A percentile compares a stretch with the other conserved stretches of the same genome.
phyloP scores from a whole-genome alignment of 1,284 basidiomycete species.

The Bondarzewia mesenterica region DNA sequence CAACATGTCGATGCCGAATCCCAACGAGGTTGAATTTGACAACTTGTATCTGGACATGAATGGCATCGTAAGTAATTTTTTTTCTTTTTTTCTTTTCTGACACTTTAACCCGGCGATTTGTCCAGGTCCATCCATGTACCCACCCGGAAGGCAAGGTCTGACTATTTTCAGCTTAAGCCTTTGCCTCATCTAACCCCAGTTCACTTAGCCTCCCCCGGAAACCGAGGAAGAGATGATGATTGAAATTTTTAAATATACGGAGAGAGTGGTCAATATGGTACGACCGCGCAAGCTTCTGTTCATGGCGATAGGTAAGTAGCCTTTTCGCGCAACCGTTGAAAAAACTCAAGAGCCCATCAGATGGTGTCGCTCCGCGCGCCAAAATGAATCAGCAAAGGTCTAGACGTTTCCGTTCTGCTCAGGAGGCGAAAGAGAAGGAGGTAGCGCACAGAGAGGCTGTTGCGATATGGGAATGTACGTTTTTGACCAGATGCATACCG shows the following conservation, averaged over 20 bases:
- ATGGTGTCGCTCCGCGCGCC: conserved; percentile 95
- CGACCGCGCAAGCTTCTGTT: conserved; percentile 91
- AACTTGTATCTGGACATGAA: conserved; percentile 95
- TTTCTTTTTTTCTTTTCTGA: conserved; percentile 2
- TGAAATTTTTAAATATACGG: conserved; percentile 95
- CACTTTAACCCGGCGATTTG: conserved; percentile 6
- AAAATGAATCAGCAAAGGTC: conserved; percentile 99
- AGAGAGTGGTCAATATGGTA: conserved; percentile 96
- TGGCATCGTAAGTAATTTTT: conserved; percentile 57
- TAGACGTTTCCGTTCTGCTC: conserved; percentile 89
- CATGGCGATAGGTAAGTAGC: conserved; percentile 87
- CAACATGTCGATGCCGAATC: conserved; percentile 81
- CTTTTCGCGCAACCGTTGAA: not conserved
- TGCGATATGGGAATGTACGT: conserved; percentile 76
- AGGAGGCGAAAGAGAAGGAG: conserved; percentile 93
- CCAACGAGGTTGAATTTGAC: conserved; percentile 96
- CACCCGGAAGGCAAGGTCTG: conserved; percentile 91
- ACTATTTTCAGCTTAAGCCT: not conserved
- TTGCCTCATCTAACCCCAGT: not conserved
- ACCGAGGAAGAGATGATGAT: conserved; percentile 99
- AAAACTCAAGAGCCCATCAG: conserved; percentile 29
- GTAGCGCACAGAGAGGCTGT: conserved; percentile 78
- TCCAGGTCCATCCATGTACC: conserved; percentile 95
- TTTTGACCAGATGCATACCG: not conserved
- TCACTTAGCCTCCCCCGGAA: conserved; percentile 76